phyloP scores from a whole-genome alignment of 352 stramenopile genomes.

The Thraustochytrium aureum region DNA sequence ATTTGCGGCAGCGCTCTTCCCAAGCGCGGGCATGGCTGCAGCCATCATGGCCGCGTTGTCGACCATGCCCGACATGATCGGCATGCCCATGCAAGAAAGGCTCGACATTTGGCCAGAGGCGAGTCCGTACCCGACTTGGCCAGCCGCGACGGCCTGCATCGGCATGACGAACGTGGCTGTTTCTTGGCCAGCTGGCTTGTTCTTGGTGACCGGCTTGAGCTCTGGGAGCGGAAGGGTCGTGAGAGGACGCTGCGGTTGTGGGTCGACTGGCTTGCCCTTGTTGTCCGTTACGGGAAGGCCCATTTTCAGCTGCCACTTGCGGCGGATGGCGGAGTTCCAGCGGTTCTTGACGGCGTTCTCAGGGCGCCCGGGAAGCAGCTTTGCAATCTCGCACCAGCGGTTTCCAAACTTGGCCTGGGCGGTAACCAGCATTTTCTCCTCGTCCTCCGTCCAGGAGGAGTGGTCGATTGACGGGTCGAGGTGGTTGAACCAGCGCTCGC shows the following conservation, averaged over 20 bases:
- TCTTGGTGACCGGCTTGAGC: conserved; percentile 14
- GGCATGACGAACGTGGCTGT: background rate
- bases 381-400: conserved; percentile 94
- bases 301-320: conserved; percentile 54
- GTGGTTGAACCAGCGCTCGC: conserved; percentile 83
- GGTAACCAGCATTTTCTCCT: conserved; percentile 87
- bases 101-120: background rate
- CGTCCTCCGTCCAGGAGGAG: conserved; percentile 88
- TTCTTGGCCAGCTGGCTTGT: background rate
- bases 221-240: conserved; percentile 7
- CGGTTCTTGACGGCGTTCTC: conserved; percentile 98
- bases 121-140: background rate
- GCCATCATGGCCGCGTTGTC: background rate
- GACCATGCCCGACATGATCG: background rate
- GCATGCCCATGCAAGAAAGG: background rate
- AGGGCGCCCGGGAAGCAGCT: conserved; percentile 85
- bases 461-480: conserved; percentile 86
- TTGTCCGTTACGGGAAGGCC: conserved; percentile 48
- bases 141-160: background rate
- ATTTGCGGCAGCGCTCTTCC: too few species aligned
- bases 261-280: conserved; percentile 50
- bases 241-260: conserved; percentile 6
- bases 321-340: conserved; percentile 71
- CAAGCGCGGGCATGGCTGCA: too few species aligned
- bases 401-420: conserved; percentile 88